Base-by-base conservation (phyloP, 352 stramenopile genomes). In the Phytophthora sp. region DNA sequence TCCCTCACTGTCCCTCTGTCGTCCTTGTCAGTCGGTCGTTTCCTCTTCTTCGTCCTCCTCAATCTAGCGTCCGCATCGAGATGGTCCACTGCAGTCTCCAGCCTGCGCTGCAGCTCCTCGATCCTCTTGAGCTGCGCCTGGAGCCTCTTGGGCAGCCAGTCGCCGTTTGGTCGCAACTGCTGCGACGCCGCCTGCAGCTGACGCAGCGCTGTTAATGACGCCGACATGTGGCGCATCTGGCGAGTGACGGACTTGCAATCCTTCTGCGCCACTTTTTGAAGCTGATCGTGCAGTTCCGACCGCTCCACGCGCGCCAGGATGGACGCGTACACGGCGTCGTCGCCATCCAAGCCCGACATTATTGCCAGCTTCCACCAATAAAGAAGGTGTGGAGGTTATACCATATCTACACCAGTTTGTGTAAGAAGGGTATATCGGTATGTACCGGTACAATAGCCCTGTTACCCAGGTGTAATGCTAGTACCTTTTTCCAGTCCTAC, bases 251-350 rank as follows among this genome's bases (percentile, higher is more conserved):
- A 33, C 26, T 21, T 51, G 0, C 49, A 52, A 20, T 83, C 69
- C 24, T 52, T 71, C 0, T 15, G 13, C n/a, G 66, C 24, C 11
- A 80, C 63, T 4, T 29, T 20, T 0, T 52, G 20, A 38, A 75
- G 68, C 51, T 76, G 50, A 12, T 58, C 56, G 4, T 20, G 53
- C 38, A 77, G 57, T 42, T 79, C 65, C 12, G 63, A 46, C 0
- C 24, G 57, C 53, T 74, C 41, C 31, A 76, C 62, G 26, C 57
- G 65, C 41, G 51, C 20, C 53, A 85, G 42, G 27, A 85, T 78
- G 44, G 71, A 69, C 44, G 63, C 74, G 39, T 73, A 83, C 29
- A 70, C 60, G 31, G 54, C 60, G n/a, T 79, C 66, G 16, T 70
- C 44, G 7, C 15, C 39, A 49, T 53, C 36, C n/a, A n/a, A n/a